Conservation (phyloP, 2,329 filamentous ascomycete species). For the Aspergillus viridinutans region DNA sequence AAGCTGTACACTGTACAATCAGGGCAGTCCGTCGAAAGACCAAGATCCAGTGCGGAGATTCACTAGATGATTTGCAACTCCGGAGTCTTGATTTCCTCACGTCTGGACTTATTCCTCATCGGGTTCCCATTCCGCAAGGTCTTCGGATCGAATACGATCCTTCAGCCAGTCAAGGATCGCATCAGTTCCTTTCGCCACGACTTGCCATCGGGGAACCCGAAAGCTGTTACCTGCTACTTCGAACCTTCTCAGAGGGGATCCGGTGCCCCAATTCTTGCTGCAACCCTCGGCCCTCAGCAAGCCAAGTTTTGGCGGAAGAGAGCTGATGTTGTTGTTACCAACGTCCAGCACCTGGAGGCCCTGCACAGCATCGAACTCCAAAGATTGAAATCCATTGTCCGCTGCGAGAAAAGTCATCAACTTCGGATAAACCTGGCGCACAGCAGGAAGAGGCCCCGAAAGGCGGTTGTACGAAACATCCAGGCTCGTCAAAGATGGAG, state of each 20-base stretch:
- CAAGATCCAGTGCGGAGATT: not conserved
- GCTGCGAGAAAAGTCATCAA: constrained; percentile 67
- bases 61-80: not conserved
- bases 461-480: constrained; percentile 83
- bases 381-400: constrained; percentile 72
- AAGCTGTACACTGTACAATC: constrained; percentile 6
- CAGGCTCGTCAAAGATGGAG: constrained; percentile 69
- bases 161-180: constrained; percentile 76
- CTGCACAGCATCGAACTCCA: constrained; percentile 68
- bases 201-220: constrained; percentile 76
- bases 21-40: not conserved
- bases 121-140: constrained; percentile 36
- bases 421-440: constrained; percentile 65
- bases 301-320: constrained; percentile 75
- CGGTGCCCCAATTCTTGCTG: constrained; percentile 34
- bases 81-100: not conserved
- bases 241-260: constrained; percentile 57
- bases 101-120: constrained; percentile 10
- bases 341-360: constrained; percentile 75
- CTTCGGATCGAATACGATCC: constrained; percentile 62
- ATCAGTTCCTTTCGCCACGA: constrained; percentile 83
- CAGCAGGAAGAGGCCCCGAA: constrained; percentile 58
- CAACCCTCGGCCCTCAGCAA: constrained; percentile 60
- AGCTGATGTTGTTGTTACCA: constrained; percentile 79
- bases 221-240: constrained; percentile 85